Conservation (phyloP, 345 rosid genomes). For the Boechera retrofracta region DNA sequence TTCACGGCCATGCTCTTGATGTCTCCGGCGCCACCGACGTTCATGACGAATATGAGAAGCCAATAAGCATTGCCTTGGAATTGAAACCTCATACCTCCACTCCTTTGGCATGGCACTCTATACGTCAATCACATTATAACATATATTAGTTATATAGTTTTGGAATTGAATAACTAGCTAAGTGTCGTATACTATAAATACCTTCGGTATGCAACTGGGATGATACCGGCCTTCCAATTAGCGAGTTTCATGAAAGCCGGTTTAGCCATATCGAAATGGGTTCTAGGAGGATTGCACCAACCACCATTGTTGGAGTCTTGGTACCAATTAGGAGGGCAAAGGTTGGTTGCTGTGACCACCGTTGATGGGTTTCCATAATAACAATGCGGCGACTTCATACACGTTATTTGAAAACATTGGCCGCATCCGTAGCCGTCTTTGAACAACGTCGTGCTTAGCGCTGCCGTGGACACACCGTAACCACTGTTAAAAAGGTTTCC, state of each 20-base stretch:
- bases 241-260: conserved; percentile 63
- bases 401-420: conserved; percentile 73
- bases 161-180: not conserved
- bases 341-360: conserved; percentile 73
- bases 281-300: conserved; percentile 78
- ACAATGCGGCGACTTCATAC: conserved; percentile 63
- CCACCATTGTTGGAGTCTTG: conserved; percentile 63
- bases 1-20: conserved; percentile 62
- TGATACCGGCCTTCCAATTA: conserved; percentile 58
- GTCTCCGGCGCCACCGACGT: conserved; percentile 81
- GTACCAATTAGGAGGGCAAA: conserved; percentile 72
- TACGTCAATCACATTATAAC: conserved; percentile 12
- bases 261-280: conserved; percentile 78
- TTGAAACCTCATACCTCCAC: conserved; percentile 75
- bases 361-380: conserved; percentile 58
- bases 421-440: conserved; percentile 87
- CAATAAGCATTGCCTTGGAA: conserved; percentile 71
- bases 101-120: conserved; percentile 76
- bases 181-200: conserved; percentile 8
- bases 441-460: conserved; percentile 76
- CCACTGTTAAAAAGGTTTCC: conserved; percentile 73
- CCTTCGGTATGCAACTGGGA: conserved; percentile 76
- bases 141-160: not conserved
- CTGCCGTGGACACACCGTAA: conserved; percentile 75
- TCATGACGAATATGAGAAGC: conserved; percentile 60